These are phyloP conservation scores for Exidia glandulosa DNA, from an alignment of 768 basidiomycete species.

Conservation along the genomic window DNA sequence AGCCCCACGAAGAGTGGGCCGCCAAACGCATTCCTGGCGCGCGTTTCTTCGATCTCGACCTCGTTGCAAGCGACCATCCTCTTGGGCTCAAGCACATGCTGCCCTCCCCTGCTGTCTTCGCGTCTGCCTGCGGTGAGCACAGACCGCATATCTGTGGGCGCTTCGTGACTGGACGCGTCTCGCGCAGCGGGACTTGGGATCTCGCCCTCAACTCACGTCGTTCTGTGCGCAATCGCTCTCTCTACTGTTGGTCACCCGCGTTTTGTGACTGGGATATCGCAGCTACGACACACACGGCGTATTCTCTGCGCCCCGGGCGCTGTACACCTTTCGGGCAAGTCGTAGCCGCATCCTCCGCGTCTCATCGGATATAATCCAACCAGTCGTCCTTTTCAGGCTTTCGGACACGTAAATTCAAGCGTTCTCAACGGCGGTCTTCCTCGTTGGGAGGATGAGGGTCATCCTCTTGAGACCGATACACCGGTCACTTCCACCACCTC, in stretches of 20 bases:
- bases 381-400: slow-evolving; percentile 28
- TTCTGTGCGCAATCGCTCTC: slow-evolving; percentile 43
- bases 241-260: slow-evolving; percentile 1
- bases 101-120: slow-evolving; percentile 61
- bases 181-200: slow-evolving; percentile 60
- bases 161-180: slow-evolving; percentile 9
- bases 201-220: slow-evolving; percentile 60
- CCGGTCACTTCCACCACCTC: slow-evolving; percentile 1
- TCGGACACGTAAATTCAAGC: slow-evolving; percentile 78
- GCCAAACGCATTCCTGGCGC: slow-evolving; percentile 59
- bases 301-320: slow-evolving; percentile 84
- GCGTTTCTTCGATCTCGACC: slow-evolving; percentile 69
- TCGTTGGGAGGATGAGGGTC: slow-evolving; percentile 60
- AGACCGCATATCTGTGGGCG: slow-evolving; percentile 2
- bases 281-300: slow-evolving; percentile 87
- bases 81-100: slow-evolving; percentile 92
- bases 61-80: slow-evolving; percentile 60
- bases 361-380: neutral
- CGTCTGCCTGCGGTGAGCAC: slow-evolving; percentile 64
- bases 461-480: slow-evolving; percentile 34
- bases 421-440: slow-evolving; percentile 91
- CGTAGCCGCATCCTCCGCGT: neutral
- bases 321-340: slow-evolving; percentile 76
- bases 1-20: slow-evolving; percentile 56
- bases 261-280: slow-evolving; percentile 6